Evolutionary conservation across 2,329 filamentous ascomycete species (phyloP), one percentile per base, ranked within the genome.

Genomic region (Myriangium duriaei): DNA sequence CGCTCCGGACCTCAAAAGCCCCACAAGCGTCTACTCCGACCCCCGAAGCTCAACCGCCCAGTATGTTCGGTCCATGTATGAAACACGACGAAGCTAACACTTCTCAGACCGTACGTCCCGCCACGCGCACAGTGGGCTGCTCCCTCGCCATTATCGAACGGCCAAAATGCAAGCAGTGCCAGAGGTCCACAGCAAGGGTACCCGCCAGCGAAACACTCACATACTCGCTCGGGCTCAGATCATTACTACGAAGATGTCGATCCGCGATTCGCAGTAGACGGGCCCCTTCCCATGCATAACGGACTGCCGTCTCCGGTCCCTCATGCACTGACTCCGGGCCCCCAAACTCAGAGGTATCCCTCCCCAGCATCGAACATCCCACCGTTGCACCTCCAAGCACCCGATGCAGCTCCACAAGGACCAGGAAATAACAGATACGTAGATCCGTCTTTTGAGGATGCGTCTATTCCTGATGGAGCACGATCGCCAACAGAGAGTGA

Each of bases 231-330:
- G 15, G 58, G 49, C 34, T 67, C 68, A 12, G 58, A 65, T 30
- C 62, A 71, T 45, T 96, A 96, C 61, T 93, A 92, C 54, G 91
- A 96, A 67, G 88, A 96, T 56, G 76, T 94, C 10, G 86, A 94
- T 47, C 86, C 88, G 31, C 81, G 78, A 40, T 96, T 95, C 52
- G 81, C 76, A 21, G 70, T 74, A 40, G 60, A 62, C 16, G 39
- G 49, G 38, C 43, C 45, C 47, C 44, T 32, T 44, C 39, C 28
- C n/a, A 28, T 30, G 16, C 30, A 30, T 30, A 32, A 33, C 30
- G 30, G 24, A 15, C 18, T 32, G n/a, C 36, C 36, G 9, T 26
- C 42, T 34, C 44, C 44, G 10, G 45, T 51, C n/a, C 48, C 49
- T 9, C 43, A 45, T 14, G 47, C 44, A 4, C 41, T 49, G 32